Evolutionary conservation across 1,139 yeast genomes (phyloP).

Genomic region (Sugiyamaella xylanicola): DNA sequence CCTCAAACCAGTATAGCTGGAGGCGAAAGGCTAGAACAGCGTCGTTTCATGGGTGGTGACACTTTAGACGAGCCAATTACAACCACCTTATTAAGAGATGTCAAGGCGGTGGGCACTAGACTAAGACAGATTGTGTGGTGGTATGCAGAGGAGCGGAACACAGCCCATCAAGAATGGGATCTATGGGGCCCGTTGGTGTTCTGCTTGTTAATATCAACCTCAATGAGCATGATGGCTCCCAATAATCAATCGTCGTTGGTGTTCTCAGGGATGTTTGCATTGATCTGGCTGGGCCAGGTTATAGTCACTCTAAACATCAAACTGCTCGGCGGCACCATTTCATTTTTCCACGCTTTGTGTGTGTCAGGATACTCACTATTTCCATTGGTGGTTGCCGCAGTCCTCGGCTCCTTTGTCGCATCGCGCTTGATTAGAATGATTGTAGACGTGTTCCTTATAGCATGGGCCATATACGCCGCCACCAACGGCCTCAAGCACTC

Average conservation of each 20-base stretch:
- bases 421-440: constrained; percentile 59
- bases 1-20: constrained; percentile 32
- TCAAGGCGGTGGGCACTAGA: constrained; percentile 64
- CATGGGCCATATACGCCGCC: constrained; percentile 77
- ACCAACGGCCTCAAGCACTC: constrained; percentile 65
- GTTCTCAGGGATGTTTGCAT: constrained; percentile 66
- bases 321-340: constrained; percentile 69
- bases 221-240: constrained; percentile 48
- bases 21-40: constrained; percentile 63
- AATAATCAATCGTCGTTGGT: constrained; percentile 47
- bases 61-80: constrained; percentile 82
- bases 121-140: constrained; percentile 69
- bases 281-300: constrained; percentile 58
- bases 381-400: constrained; percentile 69
- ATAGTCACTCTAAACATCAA: constrained; percentile 68
- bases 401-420: constrained; percentile 58
- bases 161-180: constrained; percentile 64
- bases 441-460: constrained; percentile 54
- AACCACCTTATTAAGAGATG: constrained; percentile 67
- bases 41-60: constrained; percentile 80
- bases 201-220: constrained; percentile 63
- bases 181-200: constrained; percentile 87
- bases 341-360: constrained; percentile 76
- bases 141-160: constrained; percentile 28
- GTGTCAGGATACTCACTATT: constrained; percentile 82